These are phyloP conservation scores for Strobilomyces confusus DNA, from an alignment of 768 basidiomycete species.

Conservation along the genomic window DNA sequence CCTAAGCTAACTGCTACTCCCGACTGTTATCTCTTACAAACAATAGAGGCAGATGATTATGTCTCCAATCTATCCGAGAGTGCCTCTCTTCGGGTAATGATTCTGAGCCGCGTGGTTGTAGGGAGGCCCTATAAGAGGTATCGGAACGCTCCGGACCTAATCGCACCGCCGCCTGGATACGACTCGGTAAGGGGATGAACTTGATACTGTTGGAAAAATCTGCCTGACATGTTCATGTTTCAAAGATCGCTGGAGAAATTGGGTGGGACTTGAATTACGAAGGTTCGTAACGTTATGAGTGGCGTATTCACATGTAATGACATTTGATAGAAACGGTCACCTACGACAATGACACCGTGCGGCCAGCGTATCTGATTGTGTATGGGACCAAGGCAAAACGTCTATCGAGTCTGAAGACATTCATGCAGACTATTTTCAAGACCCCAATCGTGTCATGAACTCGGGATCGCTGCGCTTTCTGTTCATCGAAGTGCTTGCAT, in stretches of 20 bases:
- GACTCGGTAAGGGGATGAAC: constrained; percentile 47
- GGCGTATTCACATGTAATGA: neutral
- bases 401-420: constrained; percentile 21
- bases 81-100: constrained; percentile 44
- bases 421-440: constrained; percentile 29
- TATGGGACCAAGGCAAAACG: constrained; percentile 40
- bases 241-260: constrained; percentile 64
- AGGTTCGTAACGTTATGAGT: constrained; percentile 17
- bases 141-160: constrained; percentile 45
- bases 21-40: constrained; percentile 2
- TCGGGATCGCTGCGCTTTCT: neutral
- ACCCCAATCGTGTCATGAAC: constrained; percentile 28
- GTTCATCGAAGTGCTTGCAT: neutral
- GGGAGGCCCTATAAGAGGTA: constrained; percentile 52
- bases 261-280: constrained; percentile 64
- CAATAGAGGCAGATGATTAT: constrained; percentile 66
- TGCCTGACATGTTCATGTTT: constrained; percentile 1
- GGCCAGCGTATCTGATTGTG: constrained; percentile 63
- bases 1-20: neutral
- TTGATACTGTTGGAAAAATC: constrained; percentile 4
- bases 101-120: constrained; percentile 61
- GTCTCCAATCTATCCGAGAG: constrained; percentile 38
- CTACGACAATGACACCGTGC: constrained; percentile 62
- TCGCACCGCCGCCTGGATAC: constrained; percentile 51
- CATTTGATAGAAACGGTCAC: constrained; percentile 53